Evolutionary conservation across 2,329 filamentous ascomycete genomes (phyloP).

Genomic region (Verticillium tricorpus): DNA sequence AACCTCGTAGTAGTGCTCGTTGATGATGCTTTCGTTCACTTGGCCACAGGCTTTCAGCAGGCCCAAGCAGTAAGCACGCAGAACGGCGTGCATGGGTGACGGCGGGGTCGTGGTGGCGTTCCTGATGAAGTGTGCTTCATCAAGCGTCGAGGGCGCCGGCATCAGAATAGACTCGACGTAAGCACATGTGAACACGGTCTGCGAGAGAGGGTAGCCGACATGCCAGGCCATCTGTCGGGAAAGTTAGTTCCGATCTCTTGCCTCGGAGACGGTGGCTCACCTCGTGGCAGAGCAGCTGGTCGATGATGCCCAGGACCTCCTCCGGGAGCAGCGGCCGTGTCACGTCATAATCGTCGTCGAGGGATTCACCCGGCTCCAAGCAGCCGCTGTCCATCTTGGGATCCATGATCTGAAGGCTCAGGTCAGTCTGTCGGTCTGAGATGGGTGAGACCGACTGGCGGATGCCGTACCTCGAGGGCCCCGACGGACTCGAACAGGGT

Average conservation of each 20-base stretch:
- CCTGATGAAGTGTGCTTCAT: conserved; percentile 60
- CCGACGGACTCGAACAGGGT: conserved; percentile 93
- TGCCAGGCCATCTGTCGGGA: conserved; percentile 82
- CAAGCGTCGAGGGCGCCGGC: conserved; percentile 58
- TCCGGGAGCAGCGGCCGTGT: conserved; percentile 62
- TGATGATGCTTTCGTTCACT: conserved; percentile 71
- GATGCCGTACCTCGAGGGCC: conserved; percentile 62
- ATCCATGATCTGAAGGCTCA: conserved; percentile 78
- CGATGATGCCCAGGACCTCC: conserved; percentile 89
- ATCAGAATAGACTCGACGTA: conserved; percentile 82
- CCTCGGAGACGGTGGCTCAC: conserved; percentile 35
- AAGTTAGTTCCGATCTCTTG: conserved; percentile 6
- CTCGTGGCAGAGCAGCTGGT: conserved; percentile 86
- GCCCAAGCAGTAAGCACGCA: conserved; percentile 82
- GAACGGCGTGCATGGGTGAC: conserved; percentile 52
- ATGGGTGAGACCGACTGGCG: neutral
- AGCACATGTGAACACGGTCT: conserved; percentile 88
- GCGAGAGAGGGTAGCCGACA: conserved; percentile 88
- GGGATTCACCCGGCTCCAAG: conserved; percentile 69
- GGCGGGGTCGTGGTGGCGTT: conserved; percentile 17
- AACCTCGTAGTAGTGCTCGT: conserved; percentile 90
- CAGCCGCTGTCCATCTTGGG: conserved; percentile 98
- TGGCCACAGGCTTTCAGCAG: conserved; percentile 78
- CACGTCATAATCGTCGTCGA: conserved; percentile 80
- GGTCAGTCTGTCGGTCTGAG: neutral